Evolutionary conservation across 306 rosid genomes (phyloP).

Genomic region (Fagus crenata): DNA sequence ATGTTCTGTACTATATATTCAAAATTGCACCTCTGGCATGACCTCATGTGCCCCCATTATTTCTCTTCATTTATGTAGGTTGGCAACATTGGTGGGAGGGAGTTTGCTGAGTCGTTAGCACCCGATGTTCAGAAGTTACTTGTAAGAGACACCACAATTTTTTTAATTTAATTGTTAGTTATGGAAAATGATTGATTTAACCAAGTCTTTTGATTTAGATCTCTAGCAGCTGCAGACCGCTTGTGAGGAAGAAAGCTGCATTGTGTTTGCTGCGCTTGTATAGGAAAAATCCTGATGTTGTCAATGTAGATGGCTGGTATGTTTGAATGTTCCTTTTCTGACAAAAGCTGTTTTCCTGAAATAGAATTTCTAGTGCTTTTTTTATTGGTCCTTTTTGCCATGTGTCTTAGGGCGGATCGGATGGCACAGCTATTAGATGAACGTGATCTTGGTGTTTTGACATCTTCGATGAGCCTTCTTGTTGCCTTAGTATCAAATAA

Average conservation of each 20-base stretch:
- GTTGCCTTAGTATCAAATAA: constrained; percentile 91
- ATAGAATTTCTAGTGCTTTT: constrained; percentile 12
- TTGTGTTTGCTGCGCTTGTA: constrained; percentile 90
- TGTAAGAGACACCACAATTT: constrained; percentile 51
- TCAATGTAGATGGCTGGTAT: constrained; percentile 98
- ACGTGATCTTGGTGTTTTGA: constrained; percentile 96
- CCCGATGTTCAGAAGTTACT: constrained; percentile 95
- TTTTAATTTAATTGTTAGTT: constrained; percentile 11
- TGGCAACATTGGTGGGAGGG: constrained; percentile 99
- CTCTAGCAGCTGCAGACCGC: constrained; percentile 99
- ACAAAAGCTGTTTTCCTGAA: constrained; percentile 18
- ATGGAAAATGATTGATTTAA: constrained; percentile 35
- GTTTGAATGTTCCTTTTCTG: constrained; percentile 35
- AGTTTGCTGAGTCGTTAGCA: constrained; percentile 96
- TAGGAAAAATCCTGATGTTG: constrained; percentile 99
- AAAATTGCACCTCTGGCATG: constrained; percentile 6
- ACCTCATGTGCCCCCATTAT: constrained; percentile 27
- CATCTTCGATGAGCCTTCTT: constrained; percentile 97
- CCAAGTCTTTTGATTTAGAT: constrained; percentile 51
- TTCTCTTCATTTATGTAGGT: constrained; percentile 55
- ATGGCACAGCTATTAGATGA: constrained; percentile 99
- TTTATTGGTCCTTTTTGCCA: constrained; percentile 25
- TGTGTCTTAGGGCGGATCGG: constrained; percentile 83
- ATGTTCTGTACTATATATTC: constrained; percentile 16
- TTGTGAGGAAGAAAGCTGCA: constrained; percentile 97